These are phyloP conservation scores for Xylariaceae sp. DNA, from an alignment of 2,329 filamentous ascomycete species.

Conservation along the genomic window DNA sequence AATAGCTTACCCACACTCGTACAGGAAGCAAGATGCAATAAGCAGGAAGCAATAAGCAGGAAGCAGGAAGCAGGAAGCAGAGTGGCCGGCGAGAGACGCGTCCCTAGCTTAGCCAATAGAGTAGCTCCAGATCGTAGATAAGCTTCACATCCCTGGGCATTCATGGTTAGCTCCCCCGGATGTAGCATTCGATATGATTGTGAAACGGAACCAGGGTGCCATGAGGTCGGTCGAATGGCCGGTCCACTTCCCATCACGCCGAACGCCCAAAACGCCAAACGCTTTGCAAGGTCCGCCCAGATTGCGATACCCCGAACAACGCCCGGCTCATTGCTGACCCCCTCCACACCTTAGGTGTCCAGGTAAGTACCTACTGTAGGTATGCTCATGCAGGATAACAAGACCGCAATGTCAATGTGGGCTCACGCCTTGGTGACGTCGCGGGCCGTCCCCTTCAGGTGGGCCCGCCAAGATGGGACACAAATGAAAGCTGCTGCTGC, in stretches of 20 bases:
- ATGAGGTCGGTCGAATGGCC: neutral
- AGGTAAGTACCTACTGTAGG: too few relatives aligned
- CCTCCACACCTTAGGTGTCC: neutral
- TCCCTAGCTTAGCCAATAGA: conserved; percentile 7
- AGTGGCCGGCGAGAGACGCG: too few relatives aligned
- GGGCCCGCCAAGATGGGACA: conserved; percentile 10
- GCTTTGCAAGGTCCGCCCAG: neutral
- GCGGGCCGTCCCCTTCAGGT: conserved; percentile 2
- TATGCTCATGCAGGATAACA: neutral
- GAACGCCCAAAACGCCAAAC: neutral
- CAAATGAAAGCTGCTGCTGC: conserved; percentile 16
- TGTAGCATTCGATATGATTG: conserved; percentile 1
- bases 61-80: neutral
- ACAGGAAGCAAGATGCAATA: neutral
- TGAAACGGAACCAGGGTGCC: conserved; percentile 7
- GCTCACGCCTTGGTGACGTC: neutral
- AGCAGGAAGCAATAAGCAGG: neutral
- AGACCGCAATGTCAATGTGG: neutral
- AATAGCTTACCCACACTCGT: conserved; percentile 1
- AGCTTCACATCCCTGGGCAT: neutral
- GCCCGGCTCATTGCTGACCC: neutral
- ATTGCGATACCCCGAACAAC: neutral
- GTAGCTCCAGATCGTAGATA: neutral
- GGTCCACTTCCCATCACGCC: neutral
- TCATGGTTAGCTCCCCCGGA: neutral